Evolutionary conservation across 305 asterid genomes (phyloP).

Genomic region (Ajuga reptans): DNA sequence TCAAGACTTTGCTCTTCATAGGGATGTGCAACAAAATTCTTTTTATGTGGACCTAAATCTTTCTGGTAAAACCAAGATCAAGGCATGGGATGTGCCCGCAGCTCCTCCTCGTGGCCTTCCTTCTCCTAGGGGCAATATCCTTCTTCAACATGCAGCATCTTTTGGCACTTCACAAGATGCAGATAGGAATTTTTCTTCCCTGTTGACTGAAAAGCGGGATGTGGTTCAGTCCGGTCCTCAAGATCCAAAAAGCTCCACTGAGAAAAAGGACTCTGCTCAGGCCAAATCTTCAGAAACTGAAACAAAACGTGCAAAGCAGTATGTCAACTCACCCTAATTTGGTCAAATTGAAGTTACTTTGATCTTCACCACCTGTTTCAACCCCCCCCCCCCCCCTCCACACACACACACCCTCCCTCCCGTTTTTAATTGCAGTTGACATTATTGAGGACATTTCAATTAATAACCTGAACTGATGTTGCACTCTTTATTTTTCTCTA

Average conservation of each 20-base stretch:
- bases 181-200: slow-evolving; percentile 39
- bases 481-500: too few relatives aligned
- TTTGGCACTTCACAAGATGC: slow-evolving; percentile 39
- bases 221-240: slow-evolving; percentile 40
- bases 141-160: slow-evolving; percentile 35
- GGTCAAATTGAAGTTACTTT: neutral
- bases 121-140: slow-evolving; percentile 32
- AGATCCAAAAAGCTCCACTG: slow-evolving; percentile 46
- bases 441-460: too few relatives aligned
- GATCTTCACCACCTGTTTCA: neutral
- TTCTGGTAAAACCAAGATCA: slow-evolving; percentile 41
- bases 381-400: too few relatives aligned
- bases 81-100: slow-evolving; percentile 51
- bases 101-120: slow-evolving; percentile 45
- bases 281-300: slow-evolving; percentile 64
- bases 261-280: slow-evolving; percentile 42
- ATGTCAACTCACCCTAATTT: slow-evolving; percentile 31
- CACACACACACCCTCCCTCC: too few relatives aligned
- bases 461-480: too few relatives aligned
- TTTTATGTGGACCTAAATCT: slow-evolving; percentile 42
- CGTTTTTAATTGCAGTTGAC: too few relatives aligned
- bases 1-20: slow-evolving; percentile 51
- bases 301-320: slow-evolving; percentile 91
- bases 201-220: slow-evolving; percentile 47
- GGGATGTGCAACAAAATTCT: slow-evolving; percentile 41